Evolutionary conservation across 1,139 yeast genomes (phyloP), one percentile per base, ranked within the genome.

Genomic region (Pichiaceae sp.): DNA sequence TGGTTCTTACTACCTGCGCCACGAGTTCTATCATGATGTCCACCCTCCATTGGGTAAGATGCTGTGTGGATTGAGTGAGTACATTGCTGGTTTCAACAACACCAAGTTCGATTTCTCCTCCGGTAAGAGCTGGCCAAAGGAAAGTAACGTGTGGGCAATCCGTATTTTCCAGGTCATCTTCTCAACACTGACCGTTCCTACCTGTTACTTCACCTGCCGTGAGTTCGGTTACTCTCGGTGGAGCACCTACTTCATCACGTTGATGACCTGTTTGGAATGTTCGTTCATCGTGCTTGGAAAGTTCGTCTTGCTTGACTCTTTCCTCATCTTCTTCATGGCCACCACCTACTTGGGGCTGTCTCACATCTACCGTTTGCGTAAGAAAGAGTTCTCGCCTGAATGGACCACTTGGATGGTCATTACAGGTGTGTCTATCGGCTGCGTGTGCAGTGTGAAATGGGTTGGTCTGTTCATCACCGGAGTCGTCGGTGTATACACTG

Each of bases 371-470:
- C 52, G 53, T 4, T 52, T 73, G 37, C 62, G 75, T 42, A 42
- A 55, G 1, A 38, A 49, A 11, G 69, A 77, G 35, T 43, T 42
- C 29, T 62, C 78, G 41, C 57, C 74, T 0, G 29, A 36, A 2
- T 81, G 87, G 58, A 53, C 70, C 14, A 45, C 51, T 17, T 79
- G 87, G 87, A 58, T 79, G 54, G 36, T 70, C 4, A 50, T 79
- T 15, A 76, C 93, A 2, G 98, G 98, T 6, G 42, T 82, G 5
- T 75, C 87, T 9, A 75, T 93, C 45, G 99, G 98, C 1, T 84
- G 95, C 57, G 97, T 89, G 12, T 80, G 89, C 48, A 78, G 95
- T 35, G 94, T 89, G 30, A 91, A 91, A 62, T 86, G 95, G 96
- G 97, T 91, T 17, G 98, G 98, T 4, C 60, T 89, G 35, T 87